Conservation (phyloP, 1,284 basidiomycete species). For the Hortiboletus rubellus region DNA sequence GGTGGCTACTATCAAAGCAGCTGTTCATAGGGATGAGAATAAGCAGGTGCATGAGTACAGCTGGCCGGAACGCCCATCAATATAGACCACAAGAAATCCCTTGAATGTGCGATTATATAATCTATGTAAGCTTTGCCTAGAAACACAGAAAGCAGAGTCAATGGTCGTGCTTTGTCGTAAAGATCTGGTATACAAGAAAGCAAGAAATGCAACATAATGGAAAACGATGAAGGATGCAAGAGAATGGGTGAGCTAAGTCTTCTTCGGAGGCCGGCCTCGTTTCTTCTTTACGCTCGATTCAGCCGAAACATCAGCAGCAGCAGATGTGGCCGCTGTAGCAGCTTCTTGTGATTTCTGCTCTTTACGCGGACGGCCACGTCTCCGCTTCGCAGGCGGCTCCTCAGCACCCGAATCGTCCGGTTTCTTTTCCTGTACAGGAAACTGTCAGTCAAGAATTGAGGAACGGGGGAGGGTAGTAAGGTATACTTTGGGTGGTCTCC, state of each 20-base stretch:
- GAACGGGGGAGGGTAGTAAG: slow-evolving; percentile 21
- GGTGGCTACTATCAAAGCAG: slow-evolving; percentile 15
- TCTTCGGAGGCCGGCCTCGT: slow-evolving; percentile 73
- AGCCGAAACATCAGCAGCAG: slow-evolving; percentile 42
- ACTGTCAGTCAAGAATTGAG: slow-evolving; percentile 30
- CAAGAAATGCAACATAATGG: slow-evolving; percentile 30
- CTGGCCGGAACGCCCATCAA: slow-evolving; percentile 10
- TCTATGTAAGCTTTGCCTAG: slow-evolving; percentile 38
- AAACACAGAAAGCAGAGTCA: slow-evolving; percentile 36
- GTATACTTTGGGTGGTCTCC: slow-evolving; percentile 74
- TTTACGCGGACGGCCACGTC: slow-evolving; percentile 73
- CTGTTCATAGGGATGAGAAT: slow-evolving; percentile 38
- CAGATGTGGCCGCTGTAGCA: slow-evolving; percentile 29
- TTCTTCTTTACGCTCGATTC: slow-evolving; percentile 61
- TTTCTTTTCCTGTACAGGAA: slow-evolving; percentile 53
- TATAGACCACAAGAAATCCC: slow-evolving; percentile 25
- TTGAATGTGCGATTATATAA: slow-evolving; percentile 34
- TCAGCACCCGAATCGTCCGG: slow-evolving; percentile 47
- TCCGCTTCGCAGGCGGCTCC: slow-evolving; percentile 56
- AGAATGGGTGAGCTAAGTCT: slow-evolving; percentile 30
- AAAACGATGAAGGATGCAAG: slow-evolving; percentile 15
- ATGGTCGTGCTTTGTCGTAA: slow-evolving; percentile 32
- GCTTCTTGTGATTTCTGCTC: slow-evolving; percentile 48
- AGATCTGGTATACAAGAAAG: slow-evolving; percentile 38
- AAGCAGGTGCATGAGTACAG: slow-evolving; percentile 24